A percentile compares a stretch with the other conserved stretches of the same genome.
Conservation (phyloP, 2,329 filamentous ascomycete species). For the Byssochlamys sp. region DNA sequence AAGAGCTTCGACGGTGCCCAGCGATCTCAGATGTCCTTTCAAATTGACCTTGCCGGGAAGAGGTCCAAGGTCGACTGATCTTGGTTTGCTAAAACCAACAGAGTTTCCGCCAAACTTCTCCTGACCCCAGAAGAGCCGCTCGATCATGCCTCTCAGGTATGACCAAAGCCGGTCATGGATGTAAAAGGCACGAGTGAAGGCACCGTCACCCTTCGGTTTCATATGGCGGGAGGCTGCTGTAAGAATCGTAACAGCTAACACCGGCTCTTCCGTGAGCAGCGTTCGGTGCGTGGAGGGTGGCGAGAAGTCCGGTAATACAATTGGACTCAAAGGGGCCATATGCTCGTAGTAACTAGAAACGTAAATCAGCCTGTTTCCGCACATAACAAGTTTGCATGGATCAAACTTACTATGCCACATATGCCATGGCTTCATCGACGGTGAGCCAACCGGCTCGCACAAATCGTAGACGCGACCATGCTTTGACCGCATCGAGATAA, state of each 20-base stretch:
- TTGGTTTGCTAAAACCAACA: conserved; percentile 52
- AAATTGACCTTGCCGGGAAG: conserved; percentile 42
- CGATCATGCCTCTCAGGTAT: conserved; percentile 88
- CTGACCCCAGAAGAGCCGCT: conserved; percentile 88
- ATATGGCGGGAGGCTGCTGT: conserved; percentile 85
- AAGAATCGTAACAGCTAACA: conserved; percentile 80
- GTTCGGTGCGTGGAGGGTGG: conserved; percentile 69
- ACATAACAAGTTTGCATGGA: conserved; percentile 5
- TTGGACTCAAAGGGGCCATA: conserved; percentile 82
- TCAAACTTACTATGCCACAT: conserved; percentile 70
- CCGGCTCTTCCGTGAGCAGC: conserved; percentile 80
- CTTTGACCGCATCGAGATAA: conserved; percentile 59
- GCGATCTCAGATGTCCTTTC: conserved; percentile 71
- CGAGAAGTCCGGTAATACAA: conserved; percentile 82
- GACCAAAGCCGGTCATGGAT: conserved; percentile 95
- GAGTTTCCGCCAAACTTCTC: conserved; percentile 80
- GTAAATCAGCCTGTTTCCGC: conserved; percentile 5
- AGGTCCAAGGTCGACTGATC: conserved; percentile 56
- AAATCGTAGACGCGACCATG: conserved; percentile 88
- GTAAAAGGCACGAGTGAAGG: conserved; percentile 72
- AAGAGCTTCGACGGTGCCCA: conserved; percentile 88
- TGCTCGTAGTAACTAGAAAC: conserved; percentile 70
- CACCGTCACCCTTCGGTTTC: conserved; percentile 67
- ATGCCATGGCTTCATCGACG: conserved; percentile 80
- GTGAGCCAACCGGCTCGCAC: conserved; percentile 97